A percentile compares a stretch with the other conserved stretches of the same genome.
Conservation (phyloP, 306 rosid genomes). For the Fragaria nilgerrensis region DNA sequence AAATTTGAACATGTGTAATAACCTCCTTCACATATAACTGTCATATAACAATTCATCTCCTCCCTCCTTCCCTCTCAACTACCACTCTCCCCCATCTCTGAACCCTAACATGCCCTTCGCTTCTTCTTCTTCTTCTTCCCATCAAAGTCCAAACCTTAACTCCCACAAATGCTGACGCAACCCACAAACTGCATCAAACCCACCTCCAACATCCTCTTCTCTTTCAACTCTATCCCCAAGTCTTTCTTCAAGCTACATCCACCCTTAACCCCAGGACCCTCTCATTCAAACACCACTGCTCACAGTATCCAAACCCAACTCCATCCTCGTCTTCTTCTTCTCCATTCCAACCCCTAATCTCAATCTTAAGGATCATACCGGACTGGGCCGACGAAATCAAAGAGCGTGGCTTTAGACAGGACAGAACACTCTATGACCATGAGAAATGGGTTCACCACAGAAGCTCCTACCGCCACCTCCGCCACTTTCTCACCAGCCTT, state of each 20-base stretch:
- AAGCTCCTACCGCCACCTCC: constrained; percentile 81
- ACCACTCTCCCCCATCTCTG: not conserved
- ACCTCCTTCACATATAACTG: constrained; percentile 47
- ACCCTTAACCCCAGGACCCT: constrained; percentile 3
- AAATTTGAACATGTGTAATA: constrained; percentile 44
- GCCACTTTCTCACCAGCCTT: constrained; percentile 66
- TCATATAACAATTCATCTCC: constrained; percentile 6
- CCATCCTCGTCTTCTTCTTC: constrained; percentile 18
- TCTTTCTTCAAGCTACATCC: constrained; percentile 11
- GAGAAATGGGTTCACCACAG: constrained; percentile 66
- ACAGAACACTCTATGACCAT: constrained; percentile 58
- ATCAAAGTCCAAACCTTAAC: constrained; percentile 27
- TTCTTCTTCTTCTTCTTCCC: not conserved
- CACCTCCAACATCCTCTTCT: constrained; percentile 25
- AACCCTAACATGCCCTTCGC: constrained; percentile 28
- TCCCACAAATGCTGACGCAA: constrained; percentile 41
- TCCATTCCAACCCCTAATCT: constrained; percentile 24
- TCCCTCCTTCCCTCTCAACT: not conserved
- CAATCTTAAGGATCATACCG: constrained; percentile 50
- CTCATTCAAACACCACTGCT: constrained; percentile 26
- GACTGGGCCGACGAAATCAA: constrained; percentile 73
- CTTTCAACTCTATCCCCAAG: constrained; percentile 46
- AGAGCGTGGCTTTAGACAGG: constrained; percentile 68
- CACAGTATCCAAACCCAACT: constrained; percentile 15
- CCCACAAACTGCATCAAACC: constrained; percentile 36